These are phyloP conservation scores for Galeopsis tetrahit DNA, from an alignment of 257 asterid genomes.

Conservation along the genomic window DNA sequence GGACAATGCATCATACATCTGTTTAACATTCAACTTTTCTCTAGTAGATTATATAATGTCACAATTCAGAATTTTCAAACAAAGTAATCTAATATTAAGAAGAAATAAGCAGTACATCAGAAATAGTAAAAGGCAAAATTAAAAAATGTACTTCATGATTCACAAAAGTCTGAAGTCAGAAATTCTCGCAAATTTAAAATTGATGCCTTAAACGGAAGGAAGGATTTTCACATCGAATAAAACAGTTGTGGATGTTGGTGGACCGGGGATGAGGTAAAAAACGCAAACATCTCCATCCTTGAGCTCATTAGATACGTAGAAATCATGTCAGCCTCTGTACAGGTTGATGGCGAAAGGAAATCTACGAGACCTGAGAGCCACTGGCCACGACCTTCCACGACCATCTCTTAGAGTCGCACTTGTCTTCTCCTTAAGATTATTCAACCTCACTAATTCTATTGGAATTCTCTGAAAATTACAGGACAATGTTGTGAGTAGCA, in stretches of 20 bases:
- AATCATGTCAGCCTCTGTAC: neutral
- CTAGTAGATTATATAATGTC: neutral
- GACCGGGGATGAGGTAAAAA: neutral
- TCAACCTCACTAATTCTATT: neutral
- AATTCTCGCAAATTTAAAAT: neutral
- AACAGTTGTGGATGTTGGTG: neutral
- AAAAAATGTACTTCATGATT: too few relatives aligned
- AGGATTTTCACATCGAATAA: neutral
- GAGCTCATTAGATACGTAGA: neutral
- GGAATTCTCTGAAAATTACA: slow-evolving; percentile 31
- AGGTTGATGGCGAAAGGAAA: neutral
- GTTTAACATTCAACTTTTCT: neutral
- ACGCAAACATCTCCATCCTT: neutral
- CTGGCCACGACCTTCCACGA: neutral
- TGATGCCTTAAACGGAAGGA: too few relatives aligned
- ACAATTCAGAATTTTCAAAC: neutral
- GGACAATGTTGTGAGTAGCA: neutral
- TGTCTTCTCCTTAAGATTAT: neutral
- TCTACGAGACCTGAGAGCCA: neutral
- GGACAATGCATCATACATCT: neutral
- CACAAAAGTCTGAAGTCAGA: too few relatives aligned
- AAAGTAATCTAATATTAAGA: neutral
- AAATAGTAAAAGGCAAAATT: neutral
- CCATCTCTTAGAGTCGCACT: neutral
- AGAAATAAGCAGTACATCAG: neutral